Evolutionary conservation across 805 yeast species (phyloP).

Genomic region (Cyberlindnera veronae): DNA sequence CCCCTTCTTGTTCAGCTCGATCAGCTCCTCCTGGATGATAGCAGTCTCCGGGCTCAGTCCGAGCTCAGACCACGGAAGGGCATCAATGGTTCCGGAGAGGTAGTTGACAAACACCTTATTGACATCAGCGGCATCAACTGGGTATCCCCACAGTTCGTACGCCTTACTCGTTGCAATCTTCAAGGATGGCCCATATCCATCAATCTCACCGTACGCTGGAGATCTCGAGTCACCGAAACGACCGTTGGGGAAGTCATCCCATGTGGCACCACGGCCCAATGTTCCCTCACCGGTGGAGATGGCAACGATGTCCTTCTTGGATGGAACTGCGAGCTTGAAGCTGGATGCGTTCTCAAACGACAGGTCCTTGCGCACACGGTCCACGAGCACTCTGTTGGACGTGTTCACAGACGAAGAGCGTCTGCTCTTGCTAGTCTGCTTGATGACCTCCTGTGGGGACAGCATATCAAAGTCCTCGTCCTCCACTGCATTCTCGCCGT

Average conservation of each 20-base stretch:
- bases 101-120: slow-evolving; percentile 66
- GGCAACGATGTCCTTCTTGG: slow-evolving; percentile 60
- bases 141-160: slow-evolving; percentile 75
- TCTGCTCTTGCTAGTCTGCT: slow-evolving; percentile 13
- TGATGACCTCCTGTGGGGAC: background rate
- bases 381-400: slow-evolving; percentile 40
- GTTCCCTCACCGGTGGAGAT: slow-evolving; percentile 83
- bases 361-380: slow-evolving; percentile 26
- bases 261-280: slow-evolving; percentile 83
- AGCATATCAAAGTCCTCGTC: slow-evolving; percentile 16
- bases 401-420: slow-evolving; percentile 28
- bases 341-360: slow-evolving; percentile 23
- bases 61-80: slow-evolving; percentile 89
- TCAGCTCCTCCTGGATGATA: slow-evolving; percentile 85
- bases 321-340: slow-evolving; percentile 31
- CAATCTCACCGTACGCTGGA: slow-evolving; percentile 97
- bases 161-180: slow-evolving; percentile 71
- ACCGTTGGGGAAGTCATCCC: slow-evolving; percentile 98
- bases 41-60: slow-evolving; percentile 88
- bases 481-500: slow-evolving; percentile 31
- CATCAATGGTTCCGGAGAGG: slow-evolving; percentile 68
- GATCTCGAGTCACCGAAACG: slow-evolving; percentile 93
- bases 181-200: slow-evolving; percentile 92
- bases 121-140: slow-evolving; percentile 56
- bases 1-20: slow-evolving; percentile 69